Evolutionary conservation across 2,329 filamentous ascomycete genomes (phyloP).

Genomic region (Aspergillus calidoustus): DNA sequence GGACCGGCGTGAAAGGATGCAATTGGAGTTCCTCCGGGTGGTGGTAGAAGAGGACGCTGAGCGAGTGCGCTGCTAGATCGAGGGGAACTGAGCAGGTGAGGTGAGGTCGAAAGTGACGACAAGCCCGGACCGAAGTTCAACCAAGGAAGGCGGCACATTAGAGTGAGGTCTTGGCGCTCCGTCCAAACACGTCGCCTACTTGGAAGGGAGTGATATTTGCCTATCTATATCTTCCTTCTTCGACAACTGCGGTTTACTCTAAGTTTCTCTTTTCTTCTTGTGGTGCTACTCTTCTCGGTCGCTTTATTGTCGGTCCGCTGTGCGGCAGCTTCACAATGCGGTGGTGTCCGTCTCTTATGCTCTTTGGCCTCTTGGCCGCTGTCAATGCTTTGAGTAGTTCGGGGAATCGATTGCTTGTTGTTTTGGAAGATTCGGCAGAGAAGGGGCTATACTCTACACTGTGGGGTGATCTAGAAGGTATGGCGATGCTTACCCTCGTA

Average conservation of each 20-base stretch:
- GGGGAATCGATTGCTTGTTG: conserved; percentile 79
- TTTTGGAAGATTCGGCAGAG: conserved; percentile 81
- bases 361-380: conserved; percentile 62
- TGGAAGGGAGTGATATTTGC: conserved; percentile 11
- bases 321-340: conserved; percentile 64
- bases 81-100: conserved; percentile 23
- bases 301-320: conserved; percentile 34
- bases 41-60: not conserved
- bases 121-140: conserved; percentile 33
- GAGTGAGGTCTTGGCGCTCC: conserved; percentile 44
- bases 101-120: conserved; percentile 37
- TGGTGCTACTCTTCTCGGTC: conserved; percentile 22
- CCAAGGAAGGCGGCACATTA: conserved; percentile 19
- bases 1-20: not conserved
- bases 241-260: conserved; percentile 24
- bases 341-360: conserved; percentile 72
- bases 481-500: not conserved
- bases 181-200: conserved; percentile 52
- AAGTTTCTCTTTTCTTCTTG: conserved; percentile 22
- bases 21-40: not conserved
- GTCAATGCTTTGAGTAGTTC: conserved; percentile 74
- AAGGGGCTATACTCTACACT: conserved; percentile 84
- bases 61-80: conserved; percentile 14
- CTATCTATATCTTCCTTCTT: conserved; percentile 18
- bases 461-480: conserved; percentile 55